Evolutionary conservation across 495 filamentous ascomycete genomes (phyloP), one percentile per base, ranked within the genome.

Genomic region (Talaromyces liani): DNA sequence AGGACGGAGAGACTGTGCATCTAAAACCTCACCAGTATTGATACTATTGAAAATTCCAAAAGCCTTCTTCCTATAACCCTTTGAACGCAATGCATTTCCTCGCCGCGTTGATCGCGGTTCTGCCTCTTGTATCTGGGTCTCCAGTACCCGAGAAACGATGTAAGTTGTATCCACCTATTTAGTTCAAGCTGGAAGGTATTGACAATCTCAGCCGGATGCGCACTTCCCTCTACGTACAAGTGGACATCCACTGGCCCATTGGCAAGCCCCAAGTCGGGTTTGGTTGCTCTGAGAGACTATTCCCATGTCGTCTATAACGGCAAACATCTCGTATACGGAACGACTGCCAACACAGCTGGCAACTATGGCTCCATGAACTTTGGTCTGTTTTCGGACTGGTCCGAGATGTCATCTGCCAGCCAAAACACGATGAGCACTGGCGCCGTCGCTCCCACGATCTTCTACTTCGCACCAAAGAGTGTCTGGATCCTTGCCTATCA

Each of bases 401-500:
- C 71, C 7, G 29, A 31, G 6, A 84, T 88, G 82, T 75, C 68
- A 31, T 31, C 29, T 31, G 29, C 65, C 84, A 88, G 66, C 84
- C 29, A 31, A 31, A 31, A 73, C 65, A 55, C 53, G 0, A 85
- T 83, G 82, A 77, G 10, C 60, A 16, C 47, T 0, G 68, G 66
- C 41, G 71, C 83, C n/a, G 85, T 88, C n/a, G 85, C 85, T 2
- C 85, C 86, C 1, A 83, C 79, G 0, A 65, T 88, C 58, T 85
- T 88, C 72, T 82, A 81, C 77, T 88, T 87, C 67, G 60, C 67
- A 8, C 85, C 84, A 0, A 86, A 87, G 73, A 70, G 66, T 66
- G 71, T 80, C 65, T 88, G 85, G 85, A 71, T 87, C 10, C 79
- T 87, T 2, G 81, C 83, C 59, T 82, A 85, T 60, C 81, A 88